phyloP scores from a whole-genome alignment of 176 grass and related monocot species.

The barley (Hordeum vulgare) region MorexV3_pseudomolecules_assembly NC_058521.1:33586980-33587479 shows the following conservation, averaged over 20 bases:
- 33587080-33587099: background rate
- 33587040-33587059: background rate
- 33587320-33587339: background rate
- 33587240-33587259: background rate
- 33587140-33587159: background rate
- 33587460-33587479: background rate
- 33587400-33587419: background rate
- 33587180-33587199: background rate
- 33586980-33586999: background rate
- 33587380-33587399: background rate
- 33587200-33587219: background rate
- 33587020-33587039: background rate
- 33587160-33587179: background rate
- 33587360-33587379: background rate
- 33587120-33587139: background rate
- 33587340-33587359: background rate
- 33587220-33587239: no score
- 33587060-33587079: background rate
- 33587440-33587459: background rate
- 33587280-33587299: background rate
- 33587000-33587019: background rate
- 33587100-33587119: background rate
- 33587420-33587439: background rate
- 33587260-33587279: background rate
- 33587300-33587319: background rate